These are phyloP conservation scores for Pichia exigua DNA, from an alignment of 805 yeast genomes.

Conservation along the genomic window DNA sequence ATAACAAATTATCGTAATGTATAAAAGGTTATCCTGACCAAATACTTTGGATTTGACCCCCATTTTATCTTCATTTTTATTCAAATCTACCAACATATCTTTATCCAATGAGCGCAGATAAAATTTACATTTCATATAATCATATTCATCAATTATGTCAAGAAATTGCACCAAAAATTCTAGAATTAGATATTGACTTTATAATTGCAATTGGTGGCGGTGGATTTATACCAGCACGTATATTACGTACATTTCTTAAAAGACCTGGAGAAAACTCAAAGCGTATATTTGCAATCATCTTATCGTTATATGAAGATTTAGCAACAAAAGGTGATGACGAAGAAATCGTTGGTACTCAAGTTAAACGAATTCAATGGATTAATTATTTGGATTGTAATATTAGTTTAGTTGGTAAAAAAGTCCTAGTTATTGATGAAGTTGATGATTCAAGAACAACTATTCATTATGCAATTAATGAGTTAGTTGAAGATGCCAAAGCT, in stretches of 20 bases:
- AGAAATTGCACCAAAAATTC: slow-evolving; percentile 49
- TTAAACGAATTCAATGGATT: slow-evolving; percentile 77
- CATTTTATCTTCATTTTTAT: too few relatives aligned
- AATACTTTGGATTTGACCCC: too few relatives aligned
- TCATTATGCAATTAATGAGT: slow-evolving; percentile 69
- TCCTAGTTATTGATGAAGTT: slow-evolving; percentile 74
- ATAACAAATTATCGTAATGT: too few relatives aligned
- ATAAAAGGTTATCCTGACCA: too few relatives aligned
- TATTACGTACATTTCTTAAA: slow-evolving; percentile 85
- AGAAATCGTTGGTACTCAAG: slow-evolving; percentile 58
- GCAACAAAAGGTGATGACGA: slow-evolving; percentile 48
- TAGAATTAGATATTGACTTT: slow-evolving; percentile 72
- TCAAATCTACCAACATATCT: neutral
- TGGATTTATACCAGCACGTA: slow-evolving; percentile 96
- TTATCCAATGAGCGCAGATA: slow-evolving; percentile 20
- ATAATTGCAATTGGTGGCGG: slow-evolving; percentile 87
- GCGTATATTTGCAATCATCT: slow-evolving; percentile 89
- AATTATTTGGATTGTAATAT: slow-evolving; percentile 61
- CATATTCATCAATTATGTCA: slow-evolving; percentile 57
- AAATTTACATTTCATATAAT: slow-evolving; percentile 73
- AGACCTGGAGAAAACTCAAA: slow-evolving; percentile 82
- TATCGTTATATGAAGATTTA: slow-evolving; percentile 83
- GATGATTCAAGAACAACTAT: slow-evolving; percentile 82
- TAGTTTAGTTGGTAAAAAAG: slow-evolving; percentile 58
- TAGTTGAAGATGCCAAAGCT: slow-evolving; percentile 59